Evolutionary conservation across 306 rosid genomes (phyloP), one percentile per base, ranked within the genome.

Genomic region (Comarum palustre): DNA sequence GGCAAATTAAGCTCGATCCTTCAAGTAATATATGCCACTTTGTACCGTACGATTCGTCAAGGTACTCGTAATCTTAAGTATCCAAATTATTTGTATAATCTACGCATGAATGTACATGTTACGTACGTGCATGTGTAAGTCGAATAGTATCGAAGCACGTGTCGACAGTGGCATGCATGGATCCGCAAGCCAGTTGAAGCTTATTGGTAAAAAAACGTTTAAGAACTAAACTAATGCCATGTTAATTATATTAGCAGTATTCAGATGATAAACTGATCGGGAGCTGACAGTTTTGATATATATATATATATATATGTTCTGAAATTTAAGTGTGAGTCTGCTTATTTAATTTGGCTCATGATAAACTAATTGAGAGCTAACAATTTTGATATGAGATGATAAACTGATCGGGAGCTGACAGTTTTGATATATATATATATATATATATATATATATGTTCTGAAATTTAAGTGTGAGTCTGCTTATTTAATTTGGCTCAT

Each of bases 141-240:
- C 68, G 57, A 72, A 27, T 58, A 3, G 27, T 1, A 42, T 41
- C 25, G 6, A 25, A 19, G 6, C 68, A 72, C 68, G 68, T 72
- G 76, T 42, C 51, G 29, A 71, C 65, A 71, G 74, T 71, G 38
- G 43, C 68, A 72, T 72, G 68, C 66, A 57, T 52, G 64, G 64
- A 42, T 52, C 34, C 34, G 32, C 52, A 13, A 66, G 66, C 31
- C 32, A 17, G 54, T 9, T 47, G 20, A 66, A 45, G 47, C 2
- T 43, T 15, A 66, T 67, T 17, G 29, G 73, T 48, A 32, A 17
- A 68, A 68, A 68, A 47, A 51, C 20, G 43, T 68, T 19, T 17
- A 31, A 16, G 3, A 25, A 45, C 3, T 19, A 17, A 48, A 31
- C 8, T 11, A 27, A 13, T 27, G 14, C 22, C 32, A 0, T 2